Percentiles rank a stretch among this genome's conserved stretches.
Conservation (phyloP, 2,329 filamentous ascomycete species). For the Trichophyton verrucosum region DNA sequence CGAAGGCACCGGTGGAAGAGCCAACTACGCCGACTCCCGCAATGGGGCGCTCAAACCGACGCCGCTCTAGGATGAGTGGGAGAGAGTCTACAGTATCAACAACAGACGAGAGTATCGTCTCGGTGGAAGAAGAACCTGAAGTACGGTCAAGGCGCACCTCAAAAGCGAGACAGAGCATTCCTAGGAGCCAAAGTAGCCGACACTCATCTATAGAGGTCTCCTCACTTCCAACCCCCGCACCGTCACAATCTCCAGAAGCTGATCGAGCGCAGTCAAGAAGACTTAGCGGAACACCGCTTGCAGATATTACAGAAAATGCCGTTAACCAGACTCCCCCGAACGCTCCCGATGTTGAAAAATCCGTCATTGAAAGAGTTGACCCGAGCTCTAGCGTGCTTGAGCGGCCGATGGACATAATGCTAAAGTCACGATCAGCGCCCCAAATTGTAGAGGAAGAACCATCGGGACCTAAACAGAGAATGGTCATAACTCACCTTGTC, state of each 20-base stretch:
- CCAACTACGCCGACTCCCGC: conserved; percentile 33
- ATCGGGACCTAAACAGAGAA: conserved; percentile 65
- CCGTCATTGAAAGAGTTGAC: conserved; percentile 54
- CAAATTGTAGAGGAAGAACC: conserved; percentile 57
- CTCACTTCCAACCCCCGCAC: conserved; percentile 37
- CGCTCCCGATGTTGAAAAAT: conserved; percentile 38
- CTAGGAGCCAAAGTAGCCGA: conserved; percentile 28
- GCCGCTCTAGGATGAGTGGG: conserved; percentile 25
- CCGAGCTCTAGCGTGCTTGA: conserved; percentile 68
- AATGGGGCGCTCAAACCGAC: conserved; percentile 17
- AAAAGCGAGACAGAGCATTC: conserved; percentile 60
- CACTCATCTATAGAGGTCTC: conserved; percentile 31
- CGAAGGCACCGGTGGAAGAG: conserved; percentile 40
- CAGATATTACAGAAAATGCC: conserved; percentile 58
- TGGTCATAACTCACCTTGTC: conserved; percentile 84
- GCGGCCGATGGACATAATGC: conserved; percentile 83
- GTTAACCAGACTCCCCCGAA: conserved; percentile 14
- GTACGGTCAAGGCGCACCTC: conserved; percentile 46
- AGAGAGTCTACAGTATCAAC: not conserved
- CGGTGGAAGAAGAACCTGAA: conserved; percentile 38
- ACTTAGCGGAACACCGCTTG: conserved; percentile 44
- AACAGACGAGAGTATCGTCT: conserved; percentile 31
- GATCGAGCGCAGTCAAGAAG: conserved; percentile 13
- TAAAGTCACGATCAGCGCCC: conserved; percentile 66
- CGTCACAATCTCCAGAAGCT: conserved; percentile 46